Conservation (phyloP, 2,329 filamentous ascomycete species). For the Penicillium thymicola region DNA sequence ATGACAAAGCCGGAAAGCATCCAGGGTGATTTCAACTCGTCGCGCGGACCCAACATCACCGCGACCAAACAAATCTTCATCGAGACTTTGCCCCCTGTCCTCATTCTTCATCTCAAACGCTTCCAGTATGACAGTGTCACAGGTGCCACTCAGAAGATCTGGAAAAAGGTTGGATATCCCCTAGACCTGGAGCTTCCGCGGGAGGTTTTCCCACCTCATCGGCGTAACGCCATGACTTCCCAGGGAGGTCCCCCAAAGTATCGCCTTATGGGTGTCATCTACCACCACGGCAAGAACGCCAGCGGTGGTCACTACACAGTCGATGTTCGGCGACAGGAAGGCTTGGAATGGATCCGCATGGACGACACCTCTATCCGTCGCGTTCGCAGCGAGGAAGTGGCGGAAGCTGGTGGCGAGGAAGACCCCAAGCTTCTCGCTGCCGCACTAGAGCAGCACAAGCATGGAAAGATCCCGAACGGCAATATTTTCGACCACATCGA, state of each 20-base stretch:
- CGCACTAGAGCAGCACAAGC: constrained; percentile 65
- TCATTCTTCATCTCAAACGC: constrained; percentile 93
- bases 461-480: constrained; percentile 45
- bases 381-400: constrained; percentile 83
- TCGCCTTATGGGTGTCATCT: constrained; percentile 82
- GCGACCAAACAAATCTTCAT: constrained; percentile 95
- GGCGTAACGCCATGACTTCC: constrained; percentile 62
- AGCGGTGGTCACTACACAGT: constrained; percentile 96
- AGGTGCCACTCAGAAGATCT: constrained; percentile 87
- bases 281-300: constrained; percentile 96
- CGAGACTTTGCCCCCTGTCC: constrained; percentile 81
- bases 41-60: constrained; percentile 69
- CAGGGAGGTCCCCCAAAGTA: constrained; percentile 76
- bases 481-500: constrained; percentile 73
- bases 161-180: constrained; percentile 96
- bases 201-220: constrained; percentile 78
- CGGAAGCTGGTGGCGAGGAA: constrained; percentile 78
- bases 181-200: constrained; percentile 90
- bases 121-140: constrained; percentile 91
- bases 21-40: constrained; percentile 77
- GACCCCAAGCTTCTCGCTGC: constrained; percentile 66
- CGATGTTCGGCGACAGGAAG: constrained; percentile 92
- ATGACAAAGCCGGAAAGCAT: constrained; percentile 81
- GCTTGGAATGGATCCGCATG: constrained; percentile 91
- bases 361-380: constrained; percentile 90